Percentiles rank a stretch among this genome's conserved stretches.
phyloP scores from a whole-genome alignment of 2,329 filamentous ascomycete genomes.

The Aspergillus alliaceus region DNA sequence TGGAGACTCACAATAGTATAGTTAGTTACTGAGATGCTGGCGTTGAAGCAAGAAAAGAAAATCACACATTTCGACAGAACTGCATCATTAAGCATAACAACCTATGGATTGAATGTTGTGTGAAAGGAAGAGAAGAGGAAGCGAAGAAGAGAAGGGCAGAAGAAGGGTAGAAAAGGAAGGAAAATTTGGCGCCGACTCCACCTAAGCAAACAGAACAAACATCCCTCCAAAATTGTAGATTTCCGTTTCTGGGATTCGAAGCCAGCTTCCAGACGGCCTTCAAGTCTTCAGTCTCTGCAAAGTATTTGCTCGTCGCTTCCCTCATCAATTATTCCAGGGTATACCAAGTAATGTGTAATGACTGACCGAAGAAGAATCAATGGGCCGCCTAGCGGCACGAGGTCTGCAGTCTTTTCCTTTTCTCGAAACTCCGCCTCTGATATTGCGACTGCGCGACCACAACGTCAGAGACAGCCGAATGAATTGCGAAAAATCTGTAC shows the following conservation, averaged over 20 bases:
- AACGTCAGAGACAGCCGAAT: conserved; percentile 63
- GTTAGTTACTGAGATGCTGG: conserved; percentile 15
- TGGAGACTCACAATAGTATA: conserved; percentile 27
- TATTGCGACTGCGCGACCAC: conserved; percentile 50
- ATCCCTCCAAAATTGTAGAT: conserved; percentile 30
- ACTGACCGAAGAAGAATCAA: conserved; percentile 87
- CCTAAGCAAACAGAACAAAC: conserved; percentile 43
- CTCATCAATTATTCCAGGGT: conserved; percentile 6
- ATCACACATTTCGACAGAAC: neutral
- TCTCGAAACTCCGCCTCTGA: conserved; percentile 46
- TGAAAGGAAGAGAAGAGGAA: conserved; percentile 20
- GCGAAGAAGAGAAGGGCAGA: conserved; percentile 19
- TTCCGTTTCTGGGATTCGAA: conserved; percentile 31
- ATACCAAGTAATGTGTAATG: conserved; percentile 51
- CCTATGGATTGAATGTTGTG: conserved; percentile 9
- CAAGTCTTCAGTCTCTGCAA: conserved; percentile 8
- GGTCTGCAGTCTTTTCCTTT: conserved; percentile 67
- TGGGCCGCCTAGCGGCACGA: conserved; percentile 75
- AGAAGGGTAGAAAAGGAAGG: conserved; percentile 17
- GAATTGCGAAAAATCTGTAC: conserved; percentile 83
- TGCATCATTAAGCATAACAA: conserved; percentile 23
- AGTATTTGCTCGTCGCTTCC: conserved; percentile 2
- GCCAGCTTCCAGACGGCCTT: conserved; percentile 1
- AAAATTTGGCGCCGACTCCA: conserved; percentile 15
- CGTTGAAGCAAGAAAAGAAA: neutral